These are phyloP conservation scores for Starmerella davenportii DNA, from an alignment of 805 yeast genomes.

Conservation along the genomic window DNA sequence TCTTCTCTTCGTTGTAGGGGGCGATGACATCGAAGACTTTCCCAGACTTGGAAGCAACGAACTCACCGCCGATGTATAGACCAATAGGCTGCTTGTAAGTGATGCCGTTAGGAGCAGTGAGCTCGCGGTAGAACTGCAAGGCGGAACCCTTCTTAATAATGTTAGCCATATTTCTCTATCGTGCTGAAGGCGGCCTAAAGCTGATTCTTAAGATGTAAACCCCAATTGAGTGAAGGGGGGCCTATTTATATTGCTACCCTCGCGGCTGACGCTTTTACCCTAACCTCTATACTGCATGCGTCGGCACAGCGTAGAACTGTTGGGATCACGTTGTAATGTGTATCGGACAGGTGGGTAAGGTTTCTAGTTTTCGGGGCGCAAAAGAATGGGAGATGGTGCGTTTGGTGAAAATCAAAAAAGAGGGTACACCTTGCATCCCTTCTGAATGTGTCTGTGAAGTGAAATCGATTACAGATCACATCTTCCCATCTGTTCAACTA, in stretches of 20 bases:
- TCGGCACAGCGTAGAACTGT: neutral
- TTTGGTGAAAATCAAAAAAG: too few species aligned
- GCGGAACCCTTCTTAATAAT: neutral
- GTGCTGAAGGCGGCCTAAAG: too few species aligned
- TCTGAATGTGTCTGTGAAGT: too few species aligned
- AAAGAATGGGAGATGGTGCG: neutral
- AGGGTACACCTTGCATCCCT: too few species aligned
- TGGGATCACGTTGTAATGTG: too few species aligned
- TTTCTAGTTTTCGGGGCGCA: neutral
- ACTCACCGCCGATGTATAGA: conserved; percentile 64
- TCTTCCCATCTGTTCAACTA: neutral
- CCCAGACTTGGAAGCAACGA: conserved; percentile 32
- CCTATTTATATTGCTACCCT: neutral
- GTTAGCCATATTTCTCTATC: neutral
- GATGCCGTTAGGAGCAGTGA: conserved; percentile 14
- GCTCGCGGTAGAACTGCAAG: conserved; percentile 4
- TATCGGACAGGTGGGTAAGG: neutral
- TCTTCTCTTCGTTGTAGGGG: conserved; percentile 60
- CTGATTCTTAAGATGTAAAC: too few species aligned
- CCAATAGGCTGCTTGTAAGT: conserved; percentile 56
- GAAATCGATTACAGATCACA: neutral
- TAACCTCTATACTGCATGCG: neutral
- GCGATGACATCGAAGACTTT: conserved; percentile 45
- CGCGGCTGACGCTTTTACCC: neutral
- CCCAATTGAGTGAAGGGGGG: too few species aligned